Evolutionary conservation across 306 rosid species (phyloP), one percentile per base, ranked within the genome.

Genomic region (Styphnolobium japonicum): DNA sequence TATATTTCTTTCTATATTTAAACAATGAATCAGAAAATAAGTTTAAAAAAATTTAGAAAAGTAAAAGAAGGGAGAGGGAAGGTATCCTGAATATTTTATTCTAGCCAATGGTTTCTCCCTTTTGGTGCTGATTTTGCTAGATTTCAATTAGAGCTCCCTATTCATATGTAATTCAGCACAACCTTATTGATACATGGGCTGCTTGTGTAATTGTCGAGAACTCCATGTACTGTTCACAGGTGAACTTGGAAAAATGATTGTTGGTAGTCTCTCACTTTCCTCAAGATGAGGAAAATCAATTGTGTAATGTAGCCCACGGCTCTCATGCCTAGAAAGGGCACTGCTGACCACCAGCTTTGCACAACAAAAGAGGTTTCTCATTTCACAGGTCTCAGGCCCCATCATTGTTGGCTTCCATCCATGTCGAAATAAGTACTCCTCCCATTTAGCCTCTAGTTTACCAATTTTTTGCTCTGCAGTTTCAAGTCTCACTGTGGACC

Each of bases 301-400:
- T 0, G 97, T 92, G 82, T 91, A 95, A 86, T 95, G 98, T 18
- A 95, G 88, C 25, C 98, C 98, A 3, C 98, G 92, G 80, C 98
- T 95, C 80, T 95, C 98, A 10, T 85, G 98, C 82, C 98, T 71
- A 3, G 97, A 84, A 36, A 95, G 96, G 22, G 98, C 98, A 27
- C 98, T 92, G 84, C 96, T 87, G 23, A 95, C 85, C 11, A 95
- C 98, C 49, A 95, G 85, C 82, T 89, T 87, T n/a, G 98, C 93
- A 39, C 95, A 91, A 85, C 98, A 92, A 52, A 95, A 92, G 51
- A 95, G 85, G 89, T 95, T 95, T 84, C 98, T 90, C 97, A 92
- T 90, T 72, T 95, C 96, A 73, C 98, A 95, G 27, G 86, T 92
- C 84, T 95, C 98, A 31, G 92, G 80, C 53, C 77, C 92, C 80